phyloP scores from a whole-genome alignment of 805 yeast species.

The Candida sakaeoensis region DNA sequence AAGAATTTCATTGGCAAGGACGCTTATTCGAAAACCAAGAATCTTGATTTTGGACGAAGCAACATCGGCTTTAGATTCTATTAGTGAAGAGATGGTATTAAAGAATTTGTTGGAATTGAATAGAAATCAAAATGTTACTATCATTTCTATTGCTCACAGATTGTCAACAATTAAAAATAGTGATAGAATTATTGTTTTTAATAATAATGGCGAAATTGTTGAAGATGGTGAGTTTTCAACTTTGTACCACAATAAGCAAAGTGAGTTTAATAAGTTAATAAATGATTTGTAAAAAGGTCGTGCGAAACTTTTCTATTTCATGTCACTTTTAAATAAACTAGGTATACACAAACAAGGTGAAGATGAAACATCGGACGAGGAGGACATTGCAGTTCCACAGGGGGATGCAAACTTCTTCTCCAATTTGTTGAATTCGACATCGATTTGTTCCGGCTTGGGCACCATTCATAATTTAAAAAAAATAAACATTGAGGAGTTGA shows the following conservation, averaged over 20 bases:
- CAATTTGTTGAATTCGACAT: slow-evolving; percentile 27
- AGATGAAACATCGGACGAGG: slow-evolving; percentile 13
- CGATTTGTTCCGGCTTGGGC: slow-evolving; percentile 25
- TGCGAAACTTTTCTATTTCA: slow-evolving; percentile 1
- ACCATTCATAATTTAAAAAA: slow-evolving; percentile 9
- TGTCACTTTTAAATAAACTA: slow-evolving; percentile 6
- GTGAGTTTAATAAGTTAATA: slow-evolving; percentile 35
- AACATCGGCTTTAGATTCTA: slow-evolving; percentile 88
- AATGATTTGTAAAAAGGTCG: slow-evolving; percentile 12
- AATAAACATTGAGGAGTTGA: slow-evolving; percentile 4
- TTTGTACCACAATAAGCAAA: slow-evolving; percentile 23
- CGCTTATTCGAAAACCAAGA: slow-evolving; percentile 73
- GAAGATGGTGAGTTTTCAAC: slow-evolving; percentile 46
- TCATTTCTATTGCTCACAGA: slow-evolving; percentile 89
- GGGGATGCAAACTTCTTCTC: slow-evolving; percentile 24
- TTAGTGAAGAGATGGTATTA: slow-evolving; percentile 82
- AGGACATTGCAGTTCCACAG: slow-evolving; percentile 25
- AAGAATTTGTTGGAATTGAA: slow-evolving; percentile 56
- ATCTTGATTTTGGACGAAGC: slow-evolving; percentile 90
- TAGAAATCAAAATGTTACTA: slow-evolving; percentile 53
- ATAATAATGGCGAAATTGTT: slow-evolving; percentile 54
- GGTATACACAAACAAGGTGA: slow-evolving; percentile 2
- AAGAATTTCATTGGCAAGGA: slow-evolving; percentile 85
- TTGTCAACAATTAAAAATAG: slow-evolving; percentile 83
- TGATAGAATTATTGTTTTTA: slow-evolving; percentile 72